Evolutionary conservation across 208 protist species (phyloP), one percentile per base, ranked within the genome.

Genomic region (Kentomonas sorsogonicus): DNA sequence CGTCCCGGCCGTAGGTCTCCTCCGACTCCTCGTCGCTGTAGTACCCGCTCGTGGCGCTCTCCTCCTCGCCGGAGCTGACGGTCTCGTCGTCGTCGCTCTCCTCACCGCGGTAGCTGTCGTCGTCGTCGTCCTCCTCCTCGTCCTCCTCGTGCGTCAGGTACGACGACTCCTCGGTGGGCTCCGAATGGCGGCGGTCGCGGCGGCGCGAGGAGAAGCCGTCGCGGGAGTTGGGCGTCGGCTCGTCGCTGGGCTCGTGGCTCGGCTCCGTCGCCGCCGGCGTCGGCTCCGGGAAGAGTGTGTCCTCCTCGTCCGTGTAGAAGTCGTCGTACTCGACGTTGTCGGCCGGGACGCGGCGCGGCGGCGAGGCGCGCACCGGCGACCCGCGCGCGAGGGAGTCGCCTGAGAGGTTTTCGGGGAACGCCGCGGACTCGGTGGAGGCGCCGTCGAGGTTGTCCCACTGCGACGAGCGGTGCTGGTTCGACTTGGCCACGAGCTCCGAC

Each of bases 301-400:
- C 68, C 50, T 82, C 83, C 55, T 69, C 72, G 26, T 77, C 79
- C 4, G 63, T 83, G 29, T 77, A 70, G 60, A 83, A 79, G 59
- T 86, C 79, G 58, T 77, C 73, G 63, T 80, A 84, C 51, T 74
- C 72, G 40, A 68, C 66, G 45, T 60, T 58, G 31, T 65, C 33
- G 57, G 51, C 26, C 20, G 16, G 34, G 31, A 16, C 46, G 59
- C 10, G 3, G 39, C 7, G 6, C 10, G 56, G 38, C 22, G 26
- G 23, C 18, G 57, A 66, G 57, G 60, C 60, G 33, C 45, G 23
- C 1, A 63, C 66, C 9, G 20, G 44, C 20, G 34, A 25, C 51
- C 22, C 51, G 38, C 38, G 38, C n/a, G n/a, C n/a, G n/a, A n/a
- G n/a, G 38, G 15, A 3, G n/a, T 53, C 41, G 47, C n/a, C 22